A percentile compares a stretch with the other conserved stretches of the same genome.
phyloP scores from a whole-genome alignment of 768 basidiomycete species.

The Lentinula edodes region DNA sequence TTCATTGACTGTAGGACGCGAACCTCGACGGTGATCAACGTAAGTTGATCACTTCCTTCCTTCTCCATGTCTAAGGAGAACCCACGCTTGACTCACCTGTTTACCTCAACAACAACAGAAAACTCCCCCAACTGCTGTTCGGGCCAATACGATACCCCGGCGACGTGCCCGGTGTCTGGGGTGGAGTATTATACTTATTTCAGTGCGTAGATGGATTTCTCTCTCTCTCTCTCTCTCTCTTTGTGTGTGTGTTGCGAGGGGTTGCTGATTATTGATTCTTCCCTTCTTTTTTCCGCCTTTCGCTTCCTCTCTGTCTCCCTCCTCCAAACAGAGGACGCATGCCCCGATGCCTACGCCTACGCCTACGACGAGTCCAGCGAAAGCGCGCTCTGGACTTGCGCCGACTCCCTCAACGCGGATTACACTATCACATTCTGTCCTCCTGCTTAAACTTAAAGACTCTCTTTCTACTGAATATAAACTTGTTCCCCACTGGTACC shows the following conservation, averaged over 20 bases:
- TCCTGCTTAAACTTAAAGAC: neutral
- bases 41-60: neutral
- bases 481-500: too few species aligned
- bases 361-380: conserved; percentile 39
- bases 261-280: neutral
- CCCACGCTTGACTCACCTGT: too few species aligned
- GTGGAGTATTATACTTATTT: conserved; percentile 45
- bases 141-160: conserved; percentile 23
- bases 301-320: neutral
- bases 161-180: conserved; percentile 43
- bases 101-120: neutral
- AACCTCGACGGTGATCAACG: conserved; percentile 29
- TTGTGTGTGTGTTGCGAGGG: too few species aligned
- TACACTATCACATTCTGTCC: conserved; percentile 34
- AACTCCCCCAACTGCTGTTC: conserved; percentile 21
- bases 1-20: conserved; percentile 11
- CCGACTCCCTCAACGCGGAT: conserved; percentile 20
- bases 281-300: neutral
- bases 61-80: too few species aligned
- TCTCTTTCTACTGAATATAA: too few species aligned
- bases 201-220: conserved; percentile 28
- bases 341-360: conserved; percentile 30
- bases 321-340: neutral
- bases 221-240: too few species aligned
- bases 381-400: conserved; percentile 41